Base-by-base conservation (phyloP, 352 stramenopile species). In the Phytophthora fragariae region DNA sequence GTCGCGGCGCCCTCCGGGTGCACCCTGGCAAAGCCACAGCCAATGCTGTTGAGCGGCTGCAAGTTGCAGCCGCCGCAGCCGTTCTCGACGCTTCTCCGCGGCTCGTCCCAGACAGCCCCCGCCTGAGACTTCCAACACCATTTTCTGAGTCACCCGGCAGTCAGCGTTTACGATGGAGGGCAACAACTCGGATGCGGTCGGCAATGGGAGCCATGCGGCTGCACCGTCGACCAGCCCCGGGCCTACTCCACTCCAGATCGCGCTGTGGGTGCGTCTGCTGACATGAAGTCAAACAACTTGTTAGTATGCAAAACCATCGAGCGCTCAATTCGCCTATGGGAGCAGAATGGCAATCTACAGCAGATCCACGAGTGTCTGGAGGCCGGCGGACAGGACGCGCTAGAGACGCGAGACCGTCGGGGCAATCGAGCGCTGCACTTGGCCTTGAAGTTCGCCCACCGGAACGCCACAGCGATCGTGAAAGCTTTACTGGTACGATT, bases 371-470 rank as follows among this genome's bases (percentile, higher is more conserved):
- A 84, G 21, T 81, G 57, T 44, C 56, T 91, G 9, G 39, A 66
- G 9, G 35, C 44, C 57, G 60, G 37, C 19, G 62, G 77, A 72
- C 24, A 49, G n/a, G 27, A 86, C 3, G 71, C 73, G 21, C 57
- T 93, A 9, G 84, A 93, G 62, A 77, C 77, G 29, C 76, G 81
- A 57, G 86, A 93, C 64, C 52, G 31, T 12, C 82, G 77, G 57
- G 86, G 86, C 57, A 91, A 93, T 27, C 84, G 86, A 17, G 83
- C 84, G 41, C 65, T 93, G 41, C 86, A 92, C 66, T 64, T 93
- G 55, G 81, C 86, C 15, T 62, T 93, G 53, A 93, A 93, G 69
- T 88, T 93, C 69, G 77, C 81, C 24, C 84, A 93, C 59, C 79
- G 80, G 53, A 81, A 93, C 64, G 76, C 79, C 3, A 78, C 73